Percentiles rank a stretch among this genome's conserved stretches.
Evolutionary conservation across 2,329 filamentous ascomycete genomes (phyloP).

Genomic region (Sporothrix sp.): DNA sequence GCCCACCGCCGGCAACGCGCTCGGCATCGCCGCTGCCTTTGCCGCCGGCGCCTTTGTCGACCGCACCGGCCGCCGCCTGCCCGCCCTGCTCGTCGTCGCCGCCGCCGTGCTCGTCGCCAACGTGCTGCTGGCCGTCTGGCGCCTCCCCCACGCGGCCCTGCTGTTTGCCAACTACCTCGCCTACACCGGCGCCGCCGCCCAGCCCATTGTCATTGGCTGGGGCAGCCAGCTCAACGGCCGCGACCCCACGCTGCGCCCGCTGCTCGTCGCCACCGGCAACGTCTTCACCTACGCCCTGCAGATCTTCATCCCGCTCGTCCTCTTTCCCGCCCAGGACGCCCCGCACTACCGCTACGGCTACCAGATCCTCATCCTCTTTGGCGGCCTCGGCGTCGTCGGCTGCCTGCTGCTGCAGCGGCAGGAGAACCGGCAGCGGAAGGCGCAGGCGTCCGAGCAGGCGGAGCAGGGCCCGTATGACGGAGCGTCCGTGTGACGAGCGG

Average conservation of each 20-base stretch:
- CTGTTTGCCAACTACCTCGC: conserved; percentile 20
- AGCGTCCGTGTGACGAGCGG: no score
- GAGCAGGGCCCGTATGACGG: no score
- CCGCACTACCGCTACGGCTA: conserved; percentile 28
- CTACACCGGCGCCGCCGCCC: conserved; percentile 17
- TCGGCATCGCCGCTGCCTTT: conserved; percentile 37
- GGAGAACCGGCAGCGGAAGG: conserved; percentile 5
- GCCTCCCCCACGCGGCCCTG: conserved; percentile 16
- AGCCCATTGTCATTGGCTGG: conserved; percentile 21
- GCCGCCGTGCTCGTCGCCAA: conserved; percentile 18
- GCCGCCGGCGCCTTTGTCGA: conserved; percentile 20
- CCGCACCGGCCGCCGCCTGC: conserved; percentile 17
- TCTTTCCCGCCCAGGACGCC: conserved; percentile 27
- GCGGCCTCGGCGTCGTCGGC: conserved; percentile 21
- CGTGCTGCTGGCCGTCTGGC: conserved; percentile 19
- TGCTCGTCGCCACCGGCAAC: conserved; percentile 18
- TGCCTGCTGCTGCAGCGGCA: conserved; percentile 11
- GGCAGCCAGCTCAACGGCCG: conserved; percentile 17
- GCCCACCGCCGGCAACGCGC: conserved; percentile 37
- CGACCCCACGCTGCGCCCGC: conserved; percentile 17
- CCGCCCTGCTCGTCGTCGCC: conserved; percentile 14
- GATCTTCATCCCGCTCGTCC: conserved; percentile 19
- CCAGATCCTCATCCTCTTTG: conserved; percentile 26
- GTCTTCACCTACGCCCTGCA: conserved; percentile 16
- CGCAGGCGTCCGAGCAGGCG: no score